phyloP scores from a whole-genome alignment of 2,329 filamentous ascomycete species.

The Colletotrichum agaves region DNA sequence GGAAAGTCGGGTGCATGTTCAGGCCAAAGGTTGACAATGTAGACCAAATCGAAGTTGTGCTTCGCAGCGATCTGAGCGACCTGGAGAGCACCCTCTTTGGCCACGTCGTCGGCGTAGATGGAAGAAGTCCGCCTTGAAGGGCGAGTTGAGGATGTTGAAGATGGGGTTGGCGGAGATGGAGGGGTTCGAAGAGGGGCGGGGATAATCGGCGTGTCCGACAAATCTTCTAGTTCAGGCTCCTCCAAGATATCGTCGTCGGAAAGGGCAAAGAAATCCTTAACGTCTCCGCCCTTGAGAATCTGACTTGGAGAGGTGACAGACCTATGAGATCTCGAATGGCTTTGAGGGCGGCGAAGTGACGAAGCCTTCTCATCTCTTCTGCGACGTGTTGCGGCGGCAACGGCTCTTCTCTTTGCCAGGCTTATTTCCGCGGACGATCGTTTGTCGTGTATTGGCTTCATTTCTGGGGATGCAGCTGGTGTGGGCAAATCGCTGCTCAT shows the following conservation, averaged over 20 bases:
- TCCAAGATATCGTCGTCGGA: constrained; percentile 70
- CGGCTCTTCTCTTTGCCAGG: constrained; percentile 29
- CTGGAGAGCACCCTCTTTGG: constrained; percentile 45
- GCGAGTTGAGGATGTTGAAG: constrained; percentile 24
- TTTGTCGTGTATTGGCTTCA: constrained; percentile 42
- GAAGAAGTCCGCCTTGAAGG: constrained; percentile 28
- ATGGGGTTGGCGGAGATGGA: constrained; percentile 25
- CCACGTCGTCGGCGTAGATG: constrained; percentile 29
- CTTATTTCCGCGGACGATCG: constrained; percentile 39
- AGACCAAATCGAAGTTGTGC: constrained; percentile 68
- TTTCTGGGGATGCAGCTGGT: constrained; percentile 49
- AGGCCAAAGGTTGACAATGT: constrained; percentile 69
- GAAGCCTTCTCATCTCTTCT: constrained; percentile 36
- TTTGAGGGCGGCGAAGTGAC: constrained; percentile 42
- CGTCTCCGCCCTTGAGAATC: constrained; percentile 43
- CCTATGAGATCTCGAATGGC: constrained; percentile 44
- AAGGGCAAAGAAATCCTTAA: constrained; percentile 36
- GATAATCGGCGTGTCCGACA: constrained; percentile 4
- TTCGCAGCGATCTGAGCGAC: constrained; percentile 65
- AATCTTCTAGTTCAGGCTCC: constrained; percentile 37
- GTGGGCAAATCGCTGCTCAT: constrained; percentile 43
- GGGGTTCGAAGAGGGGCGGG: constrained; percentile 1
- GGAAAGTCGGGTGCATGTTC: constrained; percentile 38
- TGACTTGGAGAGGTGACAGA: constrained; percentile 35
- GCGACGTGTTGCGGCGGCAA: constrained; percentile 26